A percentile compares a stretch with the other conserved stretches of the same genome.
phyloP scores from a whole-genome alignment of 2,329 filamentous ascomycete species.

The Talaromyces amestolkiae region DNA sequence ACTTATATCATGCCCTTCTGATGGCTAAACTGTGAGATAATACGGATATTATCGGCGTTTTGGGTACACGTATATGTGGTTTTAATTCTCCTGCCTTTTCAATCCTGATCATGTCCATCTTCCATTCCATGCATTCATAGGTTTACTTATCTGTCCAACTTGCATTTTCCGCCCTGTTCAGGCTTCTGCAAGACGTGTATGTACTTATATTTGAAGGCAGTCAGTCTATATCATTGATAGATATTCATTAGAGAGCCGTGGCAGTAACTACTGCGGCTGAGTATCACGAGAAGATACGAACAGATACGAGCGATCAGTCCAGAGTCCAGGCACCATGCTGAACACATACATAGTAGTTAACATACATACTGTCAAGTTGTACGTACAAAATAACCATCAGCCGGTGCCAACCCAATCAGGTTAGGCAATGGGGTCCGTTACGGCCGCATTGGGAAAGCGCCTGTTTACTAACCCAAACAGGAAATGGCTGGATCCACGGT shows the following conservation, averaged over 20 bases:
- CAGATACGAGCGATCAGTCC: neutral
- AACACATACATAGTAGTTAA: neutral
- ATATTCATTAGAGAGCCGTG: neutral
- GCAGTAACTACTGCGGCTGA: neutral
- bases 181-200: constrained; percentile 7
- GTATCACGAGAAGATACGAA: neutral
- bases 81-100: neutral
- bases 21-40: constrained; percentile 12
- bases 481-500: neutral
- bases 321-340: neutral
- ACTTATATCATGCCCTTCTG: constrained; percentile 2
- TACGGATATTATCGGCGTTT: constrained; percentile 15
- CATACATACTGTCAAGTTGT: too few relatives aligned
- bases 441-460: neutral
- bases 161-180: neutral
- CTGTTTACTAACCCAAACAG: neutral
- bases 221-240: neutral
- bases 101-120: neutral
- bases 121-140: constrained; percentile 4
- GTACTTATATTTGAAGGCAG: neutral
- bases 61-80: constrained; percentile 3
- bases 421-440: neutral
- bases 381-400: neutral
- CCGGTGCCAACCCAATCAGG: neutral
- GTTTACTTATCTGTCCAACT: neutral